Evolutionary conservation across 768 basidiomycete genomes (phyloP).

Genomic region (Leccinum sublutescens): DNA sequence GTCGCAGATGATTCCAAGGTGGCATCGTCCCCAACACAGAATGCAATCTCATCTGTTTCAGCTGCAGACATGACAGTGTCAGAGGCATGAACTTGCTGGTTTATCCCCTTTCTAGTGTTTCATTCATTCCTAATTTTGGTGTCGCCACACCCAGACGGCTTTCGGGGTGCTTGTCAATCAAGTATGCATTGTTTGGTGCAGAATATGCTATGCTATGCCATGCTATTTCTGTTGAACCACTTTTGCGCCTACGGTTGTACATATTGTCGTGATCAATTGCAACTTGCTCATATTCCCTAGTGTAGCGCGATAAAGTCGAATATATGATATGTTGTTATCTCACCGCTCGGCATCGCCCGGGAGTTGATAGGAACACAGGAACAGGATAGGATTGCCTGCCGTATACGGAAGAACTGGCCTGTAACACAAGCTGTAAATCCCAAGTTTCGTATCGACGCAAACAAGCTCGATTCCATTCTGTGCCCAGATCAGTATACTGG

Average conservation of each 20-base stretch:
- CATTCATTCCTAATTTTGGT: conserved; percentile 16
- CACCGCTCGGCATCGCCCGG: conserved; percentile 6
- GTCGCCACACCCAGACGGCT: conserved; percentile 11
- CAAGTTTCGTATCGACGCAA: neutral
- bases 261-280: conserved; percentile 27
- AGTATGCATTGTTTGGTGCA: conserved; percentile 21
- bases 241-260: conserved; percentile 26
- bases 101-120: conserved; percentile 9
- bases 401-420: neutral
- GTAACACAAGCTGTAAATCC: neutral
- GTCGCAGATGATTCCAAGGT: conserved; percentile 24
- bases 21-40: conserved; percentile 25
- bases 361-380: neutral
- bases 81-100: conserved; percentile 32
- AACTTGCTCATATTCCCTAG: conserved; percentile 28
- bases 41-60: conserved; percentile 29
- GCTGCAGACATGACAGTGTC: conserved; percentile 43
- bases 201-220: conserved; percentile 13
- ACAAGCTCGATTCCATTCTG: neutral
- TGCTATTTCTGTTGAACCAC: conserved; percentile 23
- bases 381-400: neutral
- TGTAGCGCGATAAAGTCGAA: conserved; percentile 22
- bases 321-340: conserved; percentile 13
- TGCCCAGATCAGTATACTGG: neutral
- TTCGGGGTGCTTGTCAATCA: conserved; percentile 15